phyloP scores from a whole-genome alignment of 1,284 basidiomycete genomes.

The Pseudozyma tsukubaensis region DNA sequence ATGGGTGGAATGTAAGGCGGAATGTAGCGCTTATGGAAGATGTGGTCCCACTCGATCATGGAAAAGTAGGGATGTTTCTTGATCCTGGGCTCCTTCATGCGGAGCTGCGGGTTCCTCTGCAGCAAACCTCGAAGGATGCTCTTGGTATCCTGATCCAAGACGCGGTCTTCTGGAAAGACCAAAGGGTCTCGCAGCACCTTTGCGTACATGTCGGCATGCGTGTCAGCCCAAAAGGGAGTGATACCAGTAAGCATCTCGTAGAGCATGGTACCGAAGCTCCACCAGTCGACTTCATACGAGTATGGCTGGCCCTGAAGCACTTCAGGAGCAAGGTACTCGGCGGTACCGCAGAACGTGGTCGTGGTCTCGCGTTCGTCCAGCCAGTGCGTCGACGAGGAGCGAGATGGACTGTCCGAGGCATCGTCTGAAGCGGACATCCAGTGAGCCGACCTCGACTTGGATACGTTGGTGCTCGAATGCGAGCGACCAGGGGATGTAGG shows the following conservation, averaged over 20 bases:
- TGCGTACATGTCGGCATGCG: conserved; percentile 94
- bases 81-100: conserved; percentile 91
- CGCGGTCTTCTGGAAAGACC: conserved; percentile 86
- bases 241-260: conserved; percentile 99
- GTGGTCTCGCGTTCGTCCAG: conserved; percentile 98
- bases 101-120: conserved; percentile 87
- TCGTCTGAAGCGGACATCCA: conserved; percentile 81
- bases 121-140: conserved; percentile 92
- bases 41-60: conserved; percentile 94
- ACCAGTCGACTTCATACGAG: conserved; percentile 99
- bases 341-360: conserved; percentile 98
- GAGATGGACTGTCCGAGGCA: conserved; percentile 14
- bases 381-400: conserved; percentile 76
- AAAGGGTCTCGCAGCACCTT: conserved; percentile 87
- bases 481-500: conserved; percentile 72
- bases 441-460: conserved; percentile 86
- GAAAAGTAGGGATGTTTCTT: conserved; percentile 95
- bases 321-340: conserved; percentile 99
- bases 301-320: conserved; percentile 97
- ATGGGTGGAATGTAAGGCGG: conserved; percentile 97
- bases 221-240: conserved; percentile 96
- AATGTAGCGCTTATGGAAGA: conserved; percentile 92
- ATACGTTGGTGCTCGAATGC: conserved; percentile 70
- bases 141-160: conserved; percentile 93
- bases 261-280: conserved; percentile 97